Evolutionary conservation across 192 early-diverging fungal species (phyloP).

Genomic region (Coemansia sp.): DNA sequence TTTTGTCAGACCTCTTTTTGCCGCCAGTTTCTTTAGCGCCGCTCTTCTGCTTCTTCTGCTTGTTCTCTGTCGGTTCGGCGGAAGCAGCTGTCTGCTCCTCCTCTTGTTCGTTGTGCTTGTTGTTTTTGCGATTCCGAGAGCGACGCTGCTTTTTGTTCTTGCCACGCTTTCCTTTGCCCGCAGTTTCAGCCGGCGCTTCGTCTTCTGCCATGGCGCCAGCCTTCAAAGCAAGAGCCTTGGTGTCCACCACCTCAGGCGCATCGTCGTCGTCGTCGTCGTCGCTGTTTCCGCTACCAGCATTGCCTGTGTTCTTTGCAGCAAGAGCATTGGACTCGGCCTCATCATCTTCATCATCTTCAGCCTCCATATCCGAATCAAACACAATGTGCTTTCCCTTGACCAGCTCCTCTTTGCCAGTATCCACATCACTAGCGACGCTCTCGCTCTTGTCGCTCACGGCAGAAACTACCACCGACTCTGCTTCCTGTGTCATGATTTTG

Average conservation of each 20-base stretch:
- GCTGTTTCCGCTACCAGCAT: not conserved
- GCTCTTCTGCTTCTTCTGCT: slow-evolving; percentile 13
- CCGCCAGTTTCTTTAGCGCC: slow-evolving; percentile 2
- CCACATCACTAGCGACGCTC: slow-evolving; percentile 24
- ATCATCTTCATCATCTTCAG: slow-evolving; percentile 13
- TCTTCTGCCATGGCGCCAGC: not conserved
- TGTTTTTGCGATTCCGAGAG: slow-evolving; percentile 42
- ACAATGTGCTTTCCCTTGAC: slow-evolving; percentile 12
- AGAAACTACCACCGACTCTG: slow-evolving; percentile 30
- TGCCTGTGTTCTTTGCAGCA: slow-evolving; percentile 3
- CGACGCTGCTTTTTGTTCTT: slow-evolving; percentile 36
- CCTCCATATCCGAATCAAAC: slow-evolving; percentile 26
- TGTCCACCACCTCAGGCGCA: slow-evolving; percentile 41
- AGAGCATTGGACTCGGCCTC: not conserved
- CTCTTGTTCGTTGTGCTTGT: not conserved
- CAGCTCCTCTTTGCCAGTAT: not conserved
- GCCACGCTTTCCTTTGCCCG: not conserved
- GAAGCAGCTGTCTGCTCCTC: not conserved
- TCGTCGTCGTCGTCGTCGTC: slow-evolving; percentile 36
- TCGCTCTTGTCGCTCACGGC: slow-evolving; percentile 15
- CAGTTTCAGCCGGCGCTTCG: not conserved
- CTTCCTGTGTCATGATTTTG: slow-evolving; percentile 39
- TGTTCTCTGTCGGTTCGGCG: not conserved
- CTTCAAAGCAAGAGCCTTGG: slow-evolving; percentile 9
- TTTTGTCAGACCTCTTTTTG: not conserved